These are phyloP conservation scores for Peniophora sp. DNA, from an alignment of 1,284 basidiomycete species.

Conservation along the genomic window DNA sequence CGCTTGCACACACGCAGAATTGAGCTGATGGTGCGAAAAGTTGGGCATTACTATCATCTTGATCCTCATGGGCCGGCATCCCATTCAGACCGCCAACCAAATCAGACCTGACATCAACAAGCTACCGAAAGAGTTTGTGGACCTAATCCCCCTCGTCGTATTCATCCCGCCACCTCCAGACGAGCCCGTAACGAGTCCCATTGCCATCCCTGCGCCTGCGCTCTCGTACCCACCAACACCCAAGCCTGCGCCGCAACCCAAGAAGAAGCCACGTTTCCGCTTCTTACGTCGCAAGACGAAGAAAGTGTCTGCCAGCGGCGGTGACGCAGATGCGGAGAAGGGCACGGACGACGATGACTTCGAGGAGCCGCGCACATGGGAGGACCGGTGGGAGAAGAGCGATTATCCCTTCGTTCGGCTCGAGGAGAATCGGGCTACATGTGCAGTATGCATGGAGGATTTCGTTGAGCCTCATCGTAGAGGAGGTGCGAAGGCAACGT, in stretches of 20 bases:
- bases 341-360: slow-evolving; percentile 14
- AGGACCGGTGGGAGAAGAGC: slow-evolving; percentile 42
- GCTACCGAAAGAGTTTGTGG: slow-evolving; percentile 58
- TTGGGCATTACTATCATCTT: slow-evolving; percentile 69
- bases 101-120: slow-evolving; percentile 74
- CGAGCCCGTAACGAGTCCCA: slow-evolving; percentile 22
- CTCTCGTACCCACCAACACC: slow-evolving; percentile 54
- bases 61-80: slow-evolving; percentile 69
- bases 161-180: slow-evolving; percentile 75
- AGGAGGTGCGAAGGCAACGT: slow-evolving; percentile 23
- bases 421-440: slow-evolving; percentile 72
- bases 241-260: slow-evolving; percentile 13
- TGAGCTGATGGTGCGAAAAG: slow-evolving; percentile 25
- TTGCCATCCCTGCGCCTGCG: slow-evolving; percentile 33
- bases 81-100: slow-evolving; percentile 57
- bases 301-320: slow-evolving; percentile 3
- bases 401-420: slow-evolving; percentile 61
- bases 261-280: slow-evolving; percentile 26
- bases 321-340: slow-evolving; percentile 10
- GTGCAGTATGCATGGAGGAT: slow-evolving; percentile 76
- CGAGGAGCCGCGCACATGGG: slow-evolving; percentile 34
- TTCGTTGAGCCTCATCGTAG: slow-evolving; percentile 63
- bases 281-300: slow-evolving; percentile 41
- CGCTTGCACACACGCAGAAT: slow-evolving; percentile 1
- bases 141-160: slow-evolving; percentile 71